phyloP scores from a whole-genome alignment of 2,329 filamentous ascomycete genomes.

The Eurotiales sp. region DNA sequence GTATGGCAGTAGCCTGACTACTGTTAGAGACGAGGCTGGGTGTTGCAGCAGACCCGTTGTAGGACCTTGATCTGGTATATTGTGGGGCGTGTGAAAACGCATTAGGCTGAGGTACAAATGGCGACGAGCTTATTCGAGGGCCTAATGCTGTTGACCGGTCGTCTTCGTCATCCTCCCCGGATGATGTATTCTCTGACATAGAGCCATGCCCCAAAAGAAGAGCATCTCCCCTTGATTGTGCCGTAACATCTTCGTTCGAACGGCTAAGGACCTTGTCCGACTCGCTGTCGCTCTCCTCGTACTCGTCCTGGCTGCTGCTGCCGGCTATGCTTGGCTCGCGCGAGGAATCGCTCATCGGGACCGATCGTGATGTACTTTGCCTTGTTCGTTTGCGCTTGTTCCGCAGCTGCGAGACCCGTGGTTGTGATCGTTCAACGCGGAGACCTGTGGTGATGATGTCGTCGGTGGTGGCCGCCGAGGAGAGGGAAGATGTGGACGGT shows the following conservation, averaged over 20 bases:
- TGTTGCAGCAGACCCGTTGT: slow-evolving; percentile 40
- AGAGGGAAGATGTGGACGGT: slow-evolving; percentile 88
- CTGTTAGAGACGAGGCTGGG: slow-evolving; percentile 41
- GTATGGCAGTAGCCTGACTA: slow-evolving; percentile 30
- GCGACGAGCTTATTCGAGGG: slow-evolving; percentile 48
- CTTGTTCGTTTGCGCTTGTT: slow-evolving; percentile 54
- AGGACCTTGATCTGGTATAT: slow-evolving; percentile 14
- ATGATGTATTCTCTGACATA: slow-evolving; percentile 27
- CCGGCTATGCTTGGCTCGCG: slow-evolving; percentile 25
- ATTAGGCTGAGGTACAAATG: slow-evolving; percentile 84
- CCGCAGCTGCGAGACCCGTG: slow-evolving; percentile 8
- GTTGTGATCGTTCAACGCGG: slow-evolving; percentile 62
- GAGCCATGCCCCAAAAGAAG: slow-evolving; percentile 23
- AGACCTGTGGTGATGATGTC: slow-evolving; percentile 90
- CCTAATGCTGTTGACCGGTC: slow-evolving; percentile 83
- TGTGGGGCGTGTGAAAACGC: slow-evolving; percentile 79
- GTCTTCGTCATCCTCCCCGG: slow-evolving; percentile 60
- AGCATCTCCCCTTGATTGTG: slow-evolving; percentile 21
- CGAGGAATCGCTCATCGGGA: slow-evolving; percentile 42
- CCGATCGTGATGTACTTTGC: slow-evolving; percentile 29
- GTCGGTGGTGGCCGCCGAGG: slow-evolving; percentile 66
- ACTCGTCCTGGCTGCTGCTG: slow-evolving; percentile 84
- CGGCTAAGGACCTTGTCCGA: slow-evolving; percentile 68
- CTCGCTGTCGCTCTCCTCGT: slow-evolving; percentile 88
- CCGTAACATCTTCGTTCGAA: slow-evolving; percentile 56